Conservation (phyloP, 495 filamentous ascomycete species). For the Apiosordaria backusii region DNA sequence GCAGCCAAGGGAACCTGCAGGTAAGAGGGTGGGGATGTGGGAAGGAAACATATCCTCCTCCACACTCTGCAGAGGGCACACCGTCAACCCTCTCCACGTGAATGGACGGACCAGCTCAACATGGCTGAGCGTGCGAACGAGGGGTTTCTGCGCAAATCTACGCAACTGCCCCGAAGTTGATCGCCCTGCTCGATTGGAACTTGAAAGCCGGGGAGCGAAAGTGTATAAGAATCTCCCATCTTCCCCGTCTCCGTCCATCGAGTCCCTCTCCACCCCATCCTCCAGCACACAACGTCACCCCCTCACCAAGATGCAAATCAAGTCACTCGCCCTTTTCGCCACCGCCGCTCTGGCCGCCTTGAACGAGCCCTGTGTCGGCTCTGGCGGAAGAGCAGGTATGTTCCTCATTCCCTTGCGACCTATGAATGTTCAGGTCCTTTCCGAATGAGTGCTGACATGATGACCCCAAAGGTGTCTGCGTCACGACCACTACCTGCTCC, state of each 20-base stretch:
- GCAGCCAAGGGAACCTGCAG: background rate
- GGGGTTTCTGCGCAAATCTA: background rate
- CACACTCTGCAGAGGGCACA: background rate
- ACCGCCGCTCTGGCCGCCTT: constrained; percentile 29
- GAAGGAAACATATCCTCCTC: background rate
- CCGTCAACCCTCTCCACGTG: background rate
- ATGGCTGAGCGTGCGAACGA: background rate
- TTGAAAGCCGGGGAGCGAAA: background rate
- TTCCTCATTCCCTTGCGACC: background rate
- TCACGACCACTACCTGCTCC: constrained; percentile 31
- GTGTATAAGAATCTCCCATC: background rate
- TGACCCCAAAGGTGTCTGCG: constrained; percentile 33
- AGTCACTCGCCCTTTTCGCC: constrained; percentile 21
- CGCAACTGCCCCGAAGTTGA: background rate
- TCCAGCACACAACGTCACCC: background rate
- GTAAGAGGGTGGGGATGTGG: background rate
- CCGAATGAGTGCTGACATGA: background rate
- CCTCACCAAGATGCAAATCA: constrained; percentile 8
- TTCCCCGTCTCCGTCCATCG: background rate
- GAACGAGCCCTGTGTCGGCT: constrained; percentile 38
- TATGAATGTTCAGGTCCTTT: background rate
- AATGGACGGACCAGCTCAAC: background rate
- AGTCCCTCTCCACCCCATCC: background rate
- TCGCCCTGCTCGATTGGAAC: background rate
- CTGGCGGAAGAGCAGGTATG: constrained; percentile 24